Base-by-base conservation (phyloP, 2,329 filamentous ascomycete species). In the Phoma sp. region DNA sequence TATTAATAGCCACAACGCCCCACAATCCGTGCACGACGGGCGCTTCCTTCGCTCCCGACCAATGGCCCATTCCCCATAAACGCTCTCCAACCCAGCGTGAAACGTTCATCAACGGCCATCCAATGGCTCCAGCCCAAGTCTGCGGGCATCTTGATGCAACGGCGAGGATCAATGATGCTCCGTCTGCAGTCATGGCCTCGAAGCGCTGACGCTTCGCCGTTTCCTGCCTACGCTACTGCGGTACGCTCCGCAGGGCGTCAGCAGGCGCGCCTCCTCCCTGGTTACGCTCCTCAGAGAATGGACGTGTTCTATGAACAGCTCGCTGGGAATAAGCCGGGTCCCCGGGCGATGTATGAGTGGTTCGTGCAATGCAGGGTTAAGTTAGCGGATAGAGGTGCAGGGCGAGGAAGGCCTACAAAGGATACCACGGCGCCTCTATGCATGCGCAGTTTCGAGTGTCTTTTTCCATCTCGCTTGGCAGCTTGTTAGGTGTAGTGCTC, bases 381-480 rank as follows among this genome's bases (percentile, higher is more conserved):
- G 55, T 70, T 60, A 68, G 65, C 61, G 55, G 52, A 57, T 62
- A 52, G 52, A 41, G 50, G 56, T 54, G 50, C 60, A 60, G 51
- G 39, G 52, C 44, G 40, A 58, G 58, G 9, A 50, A 62, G 62
- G 52, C 65, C 68, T 74, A 72, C 70, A 73, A 65, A 72, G 68
- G 27, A 67, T 64, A 66, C 62, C 63, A 49, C 59, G 52, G 57
- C 42, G 61, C 66, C 68, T 66, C 47, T 18, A 47, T 56, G 51
- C 45, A 60, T 59, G 51, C 47, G 54, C 32, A 53, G 42, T 57
- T 51, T 62, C 59, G 63, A 66, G 61, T 59, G 59, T 51, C 57
- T 60, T 41, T 57, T 56, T 39, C 55, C 48, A 47, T 57, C 46
- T 61, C 47, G 44, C 58, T 64, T 55, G 55, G 46, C 41, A 48